Evolutionary conservation across 257 asterid genomes (phyloP).

Genomic region (Scutellaria barbata): DNA sequence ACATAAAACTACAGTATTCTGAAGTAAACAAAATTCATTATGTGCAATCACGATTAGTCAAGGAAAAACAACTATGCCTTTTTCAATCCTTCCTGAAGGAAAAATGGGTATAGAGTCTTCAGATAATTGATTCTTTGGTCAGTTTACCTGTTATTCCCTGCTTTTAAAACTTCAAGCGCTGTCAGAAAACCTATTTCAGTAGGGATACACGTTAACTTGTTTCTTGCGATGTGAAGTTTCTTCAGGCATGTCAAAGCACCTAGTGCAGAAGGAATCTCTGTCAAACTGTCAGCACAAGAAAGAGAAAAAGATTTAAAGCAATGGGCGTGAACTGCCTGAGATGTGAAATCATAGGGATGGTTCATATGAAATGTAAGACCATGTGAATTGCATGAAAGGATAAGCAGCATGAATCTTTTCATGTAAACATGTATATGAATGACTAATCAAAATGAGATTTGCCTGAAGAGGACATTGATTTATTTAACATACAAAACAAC

Average conservation of each 20-base stretch:
- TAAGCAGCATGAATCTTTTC: not conserved
- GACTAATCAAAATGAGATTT: not conserved
- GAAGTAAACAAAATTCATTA: slow-evolving; percentile 5
- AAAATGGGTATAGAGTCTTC: slow-evolving; percentile 23
- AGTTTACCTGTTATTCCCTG: slow-evolving; percentile 78
- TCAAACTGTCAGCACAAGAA: slow-evolving; percentile 53
- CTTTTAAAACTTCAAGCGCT: slow-evolving; percentile 72
- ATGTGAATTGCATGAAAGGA: not conserved
- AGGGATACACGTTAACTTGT: slow-evolving; percentile 69
- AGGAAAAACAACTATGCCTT: slow-evolving; percentile 10
- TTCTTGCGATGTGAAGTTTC: slow-evolving; percentile 67
- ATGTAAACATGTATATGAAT: not conserved
- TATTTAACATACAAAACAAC: slow-evolving; percentile 12
- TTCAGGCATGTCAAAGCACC: slow-evolving; percentile 73
- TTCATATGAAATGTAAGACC: not conserved
- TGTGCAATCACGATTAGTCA: not conserved
- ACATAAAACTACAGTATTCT: not conserved
- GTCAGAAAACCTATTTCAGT: slow-evolving; percentile 70
- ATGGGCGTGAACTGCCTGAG: slow-evolving; percentile 17
- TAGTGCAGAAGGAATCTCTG: slow-evolving; percentile 61
- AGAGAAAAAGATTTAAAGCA: slow-evolving; percentile 24
- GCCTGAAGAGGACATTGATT: not conserved
- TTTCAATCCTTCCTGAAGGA: slow-evolving; percentile 25
- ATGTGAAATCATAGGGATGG: slow-evolving; percentile 22
- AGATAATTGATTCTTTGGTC: slow-evolving; percentile 18